phyloP scores from a whole-genome alignment of 306 rosid species.

The Alnus rubra region DNA sequence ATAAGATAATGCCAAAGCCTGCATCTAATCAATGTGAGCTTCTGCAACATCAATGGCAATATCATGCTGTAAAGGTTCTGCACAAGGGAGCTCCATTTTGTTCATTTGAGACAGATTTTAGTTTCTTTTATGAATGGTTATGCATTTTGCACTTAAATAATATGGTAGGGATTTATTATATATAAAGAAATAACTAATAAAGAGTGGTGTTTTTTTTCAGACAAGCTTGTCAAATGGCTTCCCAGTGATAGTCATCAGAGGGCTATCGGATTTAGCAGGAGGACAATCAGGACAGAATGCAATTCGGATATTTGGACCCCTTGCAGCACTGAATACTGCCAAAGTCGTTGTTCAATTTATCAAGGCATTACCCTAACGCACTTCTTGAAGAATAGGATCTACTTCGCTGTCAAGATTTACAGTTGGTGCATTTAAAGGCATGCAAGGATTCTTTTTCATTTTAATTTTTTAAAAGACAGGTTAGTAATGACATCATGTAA shows the following conservation, averaged over 20 bases:
- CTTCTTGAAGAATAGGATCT: background rate
- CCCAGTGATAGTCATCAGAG: slow-evolving; percentile 47
- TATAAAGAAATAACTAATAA: background rate
- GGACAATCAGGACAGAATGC: slow-evolving; percentile 38
- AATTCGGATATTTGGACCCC: slow-evolving; percentile 35
- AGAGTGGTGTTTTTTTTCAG: slow-evolving; percentile 24
- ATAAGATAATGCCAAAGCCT: too few relatives aligned
- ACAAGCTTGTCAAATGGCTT: slow-evolving; percentile 50
- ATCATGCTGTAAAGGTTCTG: too few relatives aligned
- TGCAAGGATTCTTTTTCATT: too few relatives aligned
- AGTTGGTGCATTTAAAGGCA: too few relatives aligned
- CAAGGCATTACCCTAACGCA: slow-evolving; percentile 9
- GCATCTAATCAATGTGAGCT: too few relatives aligned
- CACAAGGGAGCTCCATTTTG: too few relatives aligned
- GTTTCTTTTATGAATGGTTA: background rate
- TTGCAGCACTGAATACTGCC: slow-evolving; percentile 49
- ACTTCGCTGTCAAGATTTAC: too few relatives aligned
- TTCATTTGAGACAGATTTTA: too few relatives aligned
- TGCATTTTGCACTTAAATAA: background rate
- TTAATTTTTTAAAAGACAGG: too few relatives aligned
- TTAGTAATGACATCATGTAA: too few relatives aligned
- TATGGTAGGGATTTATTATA: background rate
- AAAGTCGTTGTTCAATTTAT: slow-evolving; percentile 36
- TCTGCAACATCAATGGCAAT: too few relatives aligned
- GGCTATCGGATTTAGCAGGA: slow-evolving; percentile 62